Evolutionary conservation across 192 early-diverging fungal species (phyloP).

Genomic region (Coemansia sp.): DNA sequence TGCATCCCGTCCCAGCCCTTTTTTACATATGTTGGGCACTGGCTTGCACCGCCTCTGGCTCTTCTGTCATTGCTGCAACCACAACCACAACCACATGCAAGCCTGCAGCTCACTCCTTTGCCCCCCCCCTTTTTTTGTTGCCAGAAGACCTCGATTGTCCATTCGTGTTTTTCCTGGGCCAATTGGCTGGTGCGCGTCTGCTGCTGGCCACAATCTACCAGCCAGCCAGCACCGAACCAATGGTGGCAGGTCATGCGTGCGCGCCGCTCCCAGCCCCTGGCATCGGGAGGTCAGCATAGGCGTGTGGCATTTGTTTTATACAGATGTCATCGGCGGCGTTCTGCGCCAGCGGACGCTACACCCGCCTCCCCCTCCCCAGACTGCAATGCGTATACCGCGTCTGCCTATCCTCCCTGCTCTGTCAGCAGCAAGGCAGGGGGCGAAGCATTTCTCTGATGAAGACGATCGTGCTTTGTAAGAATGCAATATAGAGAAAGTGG

Average conservation of each 20-base stretch:
- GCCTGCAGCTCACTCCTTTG: not conserved
- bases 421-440: too few relatives aligned
- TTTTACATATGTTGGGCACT: not conserved
- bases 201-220: not conserved
- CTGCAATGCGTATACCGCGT: too few relatives aligned
- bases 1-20: not conserved
- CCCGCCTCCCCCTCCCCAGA: too few relatives aligned
- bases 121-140: not conserved
- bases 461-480: not conserved
- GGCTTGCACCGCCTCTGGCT: not conserved
- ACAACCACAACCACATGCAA: not conserved
- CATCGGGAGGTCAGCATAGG: not conserved
- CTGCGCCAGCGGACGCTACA: too few relatives aligned
- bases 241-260: not conserved
- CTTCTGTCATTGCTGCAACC: not conserved
- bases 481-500: not conserved
- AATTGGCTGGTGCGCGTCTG: slow-evolving; percentile 1
- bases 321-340: not conserved
- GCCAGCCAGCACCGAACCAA: not conserved
- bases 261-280: not conserved
- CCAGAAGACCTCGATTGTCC: not conserved
- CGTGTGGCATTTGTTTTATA: not conserved
- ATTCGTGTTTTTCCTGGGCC: not conserved
- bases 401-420: too few relatives aligned
- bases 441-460: too few relatives aligned